Conservation (phyloP, 2,329 filamentous ascomycete genomes). For the Fusarium bulbicola region DNA sequence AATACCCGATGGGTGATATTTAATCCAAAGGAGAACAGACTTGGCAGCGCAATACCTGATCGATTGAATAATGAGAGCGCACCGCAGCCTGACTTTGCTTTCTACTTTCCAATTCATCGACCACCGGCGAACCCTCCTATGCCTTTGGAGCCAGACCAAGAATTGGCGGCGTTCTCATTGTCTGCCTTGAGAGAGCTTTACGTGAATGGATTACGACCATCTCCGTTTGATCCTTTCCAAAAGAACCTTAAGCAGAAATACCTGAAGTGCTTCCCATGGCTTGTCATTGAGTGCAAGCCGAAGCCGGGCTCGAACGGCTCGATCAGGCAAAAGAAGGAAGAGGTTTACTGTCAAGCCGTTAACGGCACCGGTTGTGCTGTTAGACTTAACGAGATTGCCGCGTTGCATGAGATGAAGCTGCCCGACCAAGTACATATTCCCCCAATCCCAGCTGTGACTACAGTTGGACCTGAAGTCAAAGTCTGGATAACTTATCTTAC, state of each 20-base stretch:
- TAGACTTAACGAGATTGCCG: conserved; percentile 6
- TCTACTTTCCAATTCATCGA: no score
- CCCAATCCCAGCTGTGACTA: conserved; percentile 26
- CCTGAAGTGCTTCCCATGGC: neutral
- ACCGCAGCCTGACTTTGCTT: no score
- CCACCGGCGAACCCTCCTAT: no score
- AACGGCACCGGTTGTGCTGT: conserved; percentile 30
- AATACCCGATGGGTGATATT: no score
- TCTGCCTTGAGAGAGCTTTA: neutral
- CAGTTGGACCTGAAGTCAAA: conserved; percentile 26
- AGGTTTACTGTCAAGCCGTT: conserved; percentile 19
- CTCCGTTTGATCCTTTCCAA: neutral
- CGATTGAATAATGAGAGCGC: no score
- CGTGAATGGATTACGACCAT: neutral
- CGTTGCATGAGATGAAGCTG: neutral
- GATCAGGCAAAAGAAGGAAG: neutral
- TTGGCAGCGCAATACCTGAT: no score
- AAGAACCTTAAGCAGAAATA: rapidly evolving
- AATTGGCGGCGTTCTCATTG: no score
- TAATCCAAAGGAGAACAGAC: no score
- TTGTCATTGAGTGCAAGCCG: neutral
- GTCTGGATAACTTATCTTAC: conserved; percentile 30
- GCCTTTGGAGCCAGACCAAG: no score
- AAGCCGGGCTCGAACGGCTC: rapidly evolving
- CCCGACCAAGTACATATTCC: conserved; percentile 7